Percentiles rank a stretch among this genome's conserved stretches.
Evolutionary conservation across 495 filamentous ascomycete species (phyloP).

Genomic region (Talaromyces thailandensis): DNA sequence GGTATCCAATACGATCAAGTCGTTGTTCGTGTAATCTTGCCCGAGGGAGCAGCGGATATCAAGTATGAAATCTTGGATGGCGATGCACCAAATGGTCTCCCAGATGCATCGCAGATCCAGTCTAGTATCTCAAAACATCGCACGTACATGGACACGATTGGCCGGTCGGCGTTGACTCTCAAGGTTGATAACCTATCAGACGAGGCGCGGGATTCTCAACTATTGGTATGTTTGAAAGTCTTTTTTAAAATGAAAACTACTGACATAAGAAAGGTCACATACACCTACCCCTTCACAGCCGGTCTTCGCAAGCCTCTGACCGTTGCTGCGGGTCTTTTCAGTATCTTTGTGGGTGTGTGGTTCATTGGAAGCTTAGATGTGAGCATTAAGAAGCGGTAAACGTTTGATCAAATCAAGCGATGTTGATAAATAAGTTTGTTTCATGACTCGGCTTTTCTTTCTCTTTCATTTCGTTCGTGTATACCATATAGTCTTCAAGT

Average conservation of each 20-base stretch:
- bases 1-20: conserved; percentile 79
- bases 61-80: conserved; percentile 31
- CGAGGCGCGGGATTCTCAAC: conserved; percentile 68
- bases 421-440: conserved; percentile 3
- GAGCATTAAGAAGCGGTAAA: conserved; percentile 52
- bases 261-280: conserved; percentile 38
- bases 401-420: background rate
- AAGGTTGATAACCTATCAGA: conserved; percentile 81
- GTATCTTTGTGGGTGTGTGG: conserved; percentile 71
- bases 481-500: background rate
- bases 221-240: conserved; percentile 47
- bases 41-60: conserved; percentile 83
- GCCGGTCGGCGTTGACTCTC: conserved; percentile 74
- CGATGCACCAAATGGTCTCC: conserved; percentile 28
- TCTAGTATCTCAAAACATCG: conserved; percentile 54
- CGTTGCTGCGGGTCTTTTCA: conserved; percentile 63
- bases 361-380: conserved; percentile 66
- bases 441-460: background rate
- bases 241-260: background rate
- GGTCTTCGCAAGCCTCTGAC: conserved; percentile 78
- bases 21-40: conserved; percentile 71
- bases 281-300: conserved; percentile 70
- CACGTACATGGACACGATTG: conserved; percentile 91
- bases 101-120: conserved; percentile 22
- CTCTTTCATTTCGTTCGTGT: conserved; percentile 1